These are phyloP conservation scores for Thymus quinquecostatus DNA, from an alignment of 257 asterid genomes.

Conservation along the genomic window DNA sequence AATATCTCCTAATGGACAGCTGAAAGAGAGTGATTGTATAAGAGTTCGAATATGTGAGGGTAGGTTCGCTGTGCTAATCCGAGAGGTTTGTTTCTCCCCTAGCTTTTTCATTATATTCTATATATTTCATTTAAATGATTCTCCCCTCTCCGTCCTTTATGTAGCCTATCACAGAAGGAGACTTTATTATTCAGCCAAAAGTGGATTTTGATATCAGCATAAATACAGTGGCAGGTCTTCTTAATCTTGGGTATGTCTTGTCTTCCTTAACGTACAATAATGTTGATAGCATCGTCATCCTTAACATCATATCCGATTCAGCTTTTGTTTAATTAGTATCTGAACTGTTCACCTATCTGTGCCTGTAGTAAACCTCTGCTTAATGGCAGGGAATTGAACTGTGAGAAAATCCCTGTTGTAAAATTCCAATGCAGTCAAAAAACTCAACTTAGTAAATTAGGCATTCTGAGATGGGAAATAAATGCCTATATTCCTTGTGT, in stretches of 20 bases:
- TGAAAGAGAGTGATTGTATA: conserved; percentile 87
- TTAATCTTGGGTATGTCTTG: conserved; percentile 88
- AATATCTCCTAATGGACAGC: conserved; percentile 76
- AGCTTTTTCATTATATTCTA: conserved; percentile 23
- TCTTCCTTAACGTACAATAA: conserved; percentile 16
- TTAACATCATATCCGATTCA: background rate
- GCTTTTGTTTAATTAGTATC: background rate
- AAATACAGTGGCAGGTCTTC: conserved; percentile 97
- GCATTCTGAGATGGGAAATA: background rate
- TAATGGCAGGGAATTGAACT: too few relatives aligned
- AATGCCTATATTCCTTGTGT: background rate
- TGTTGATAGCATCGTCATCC: background rate
- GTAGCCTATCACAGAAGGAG: conserved; percentile 96
- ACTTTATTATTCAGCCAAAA: conserved; percentile 94
- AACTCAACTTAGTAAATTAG: too few relatives aligned
- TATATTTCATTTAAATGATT: conserved; percentile 16
- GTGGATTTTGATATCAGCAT: conserved; percentile 99
- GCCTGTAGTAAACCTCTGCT: background rate
- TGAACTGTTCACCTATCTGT: background rate
- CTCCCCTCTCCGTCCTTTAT: conserved; percentile 16
- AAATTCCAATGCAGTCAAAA: background rate
- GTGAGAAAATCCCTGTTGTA: background rate
- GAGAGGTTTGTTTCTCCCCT: conserved; percentile 69
- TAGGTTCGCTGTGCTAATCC: conserved; percentile 87
- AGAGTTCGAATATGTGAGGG: conserved; percentile 98